Conservation (phyloP, 495 filamentous ascomycete genomes). For the Staphylotrichum longicolle region DNA sequence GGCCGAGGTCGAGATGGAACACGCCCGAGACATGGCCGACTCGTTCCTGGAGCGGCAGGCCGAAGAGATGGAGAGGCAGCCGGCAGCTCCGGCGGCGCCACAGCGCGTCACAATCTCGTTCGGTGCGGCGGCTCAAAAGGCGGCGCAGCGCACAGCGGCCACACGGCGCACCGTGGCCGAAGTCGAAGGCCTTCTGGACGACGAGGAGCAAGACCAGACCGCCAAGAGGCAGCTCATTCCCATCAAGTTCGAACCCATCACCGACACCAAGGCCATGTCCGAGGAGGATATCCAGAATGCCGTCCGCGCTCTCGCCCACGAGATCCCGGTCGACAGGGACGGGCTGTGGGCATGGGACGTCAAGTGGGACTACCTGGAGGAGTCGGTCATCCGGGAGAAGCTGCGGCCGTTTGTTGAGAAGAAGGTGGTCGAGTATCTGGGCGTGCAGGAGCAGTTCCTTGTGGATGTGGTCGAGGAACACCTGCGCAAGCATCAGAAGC, state of each 20-base stretch:
- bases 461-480: conserved; percentile 91
- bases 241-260: conserved; percentile 81
- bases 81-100: conserved; percentile 58
- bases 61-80: conserved; percentile 72
- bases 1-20: conserved; percentile 68
- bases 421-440: conserved; percentile 94
- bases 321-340: conserved; percentile 84
- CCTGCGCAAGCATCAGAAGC: conserved; percentile 71
- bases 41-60: conserved; percentile 89
- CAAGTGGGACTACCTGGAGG: conserved; percentile 92
- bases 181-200: conserved; percentile 89
- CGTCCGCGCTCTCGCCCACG: conserved; percentile 73
- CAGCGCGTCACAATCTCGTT: conserved; percentile 93
- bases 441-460: conserved; percentile 93
- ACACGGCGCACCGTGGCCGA: conserved; percentile 81
- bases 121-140: conserved; percentile 79
- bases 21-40: conserved; percentile 83
- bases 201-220: conserved; percentile 77
- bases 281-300: conserved; percentile 83
- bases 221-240: conserved; percentile 80
- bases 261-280: conserved; percentile 65
- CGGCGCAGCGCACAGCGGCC: conserved; percentile 64
- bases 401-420: conserved; percentile 94
- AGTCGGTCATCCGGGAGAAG: conserved; percentile 77
- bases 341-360: conserved; percentile 90